Base-by-base conservation (phyloP, 1,284 basidiomycete genomes). In the Gymnopus androsaceus region DNA sequence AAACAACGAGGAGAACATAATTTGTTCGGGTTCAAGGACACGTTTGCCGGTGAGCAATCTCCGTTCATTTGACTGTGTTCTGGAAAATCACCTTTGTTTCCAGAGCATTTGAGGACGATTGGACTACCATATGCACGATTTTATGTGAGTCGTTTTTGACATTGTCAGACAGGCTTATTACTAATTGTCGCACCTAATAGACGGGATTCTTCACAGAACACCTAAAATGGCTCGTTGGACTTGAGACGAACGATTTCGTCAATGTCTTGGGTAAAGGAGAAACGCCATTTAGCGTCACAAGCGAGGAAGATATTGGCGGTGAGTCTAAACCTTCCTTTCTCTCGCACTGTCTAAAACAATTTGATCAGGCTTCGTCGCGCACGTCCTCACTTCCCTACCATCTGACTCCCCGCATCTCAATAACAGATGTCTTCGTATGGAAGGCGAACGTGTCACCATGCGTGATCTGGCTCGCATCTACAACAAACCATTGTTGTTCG, bases 311-410 rank as follows among this genome's bases (percentile, higher is more conserved):
- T 33, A 55, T 62, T 45, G 63, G 48, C 34, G 63, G 65, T 63
- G 41, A 38, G 59, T 57, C 17, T 11, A 14, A 40, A 38, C 17
- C 6, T 38, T 30, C 17, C 28, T n/a, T 5, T 33, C 4, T 40
- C 55, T 21, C 51, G 52, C 60, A 64, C 63, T 15, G 73, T 69
- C 31, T 33, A 6, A 33, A 7, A 33, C 51, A 54, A 68, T 33
- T 66, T 62, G 2, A 61, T n/a, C n/a, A n/a, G n/a, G n/a, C n/a
- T n/a, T n/a, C n/a, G n/a, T n/a, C n/a, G n/a, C n/a, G n/a, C n/a
- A 71, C 50, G 52, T 69, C 17, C 56, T 72, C 23, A 70, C 69
- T 9, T 59, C 61, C 9, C 55, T 64, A 25, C 62, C 70, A 7
- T 53, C 64, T 27, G 59, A 69, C 0, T 55, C 64, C n/a, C 48